These are phyloP conservation scores for Metschnikowia vanudenii DNA, from an alignment of 805 yeast species.

Conservation along the genomic window DNA sequence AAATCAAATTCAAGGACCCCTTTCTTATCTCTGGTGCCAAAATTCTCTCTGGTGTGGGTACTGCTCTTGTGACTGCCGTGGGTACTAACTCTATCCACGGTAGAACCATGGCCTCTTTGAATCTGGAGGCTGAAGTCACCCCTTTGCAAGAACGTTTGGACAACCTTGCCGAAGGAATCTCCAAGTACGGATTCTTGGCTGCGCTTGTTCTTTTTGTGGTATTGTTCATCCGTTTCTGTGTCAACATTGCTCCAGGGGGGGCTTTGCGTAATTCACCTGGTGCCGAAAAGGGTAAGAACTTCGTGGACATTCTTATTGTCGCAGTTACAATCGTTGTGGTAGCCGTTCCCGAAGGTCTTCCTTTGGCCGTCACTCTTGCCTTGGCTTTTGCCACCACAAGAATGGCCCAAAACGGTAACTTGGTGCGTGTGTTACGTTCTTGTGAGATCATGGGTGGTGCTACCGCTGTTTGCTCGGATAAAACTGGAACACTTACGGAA, in stretches of 20 bases:
- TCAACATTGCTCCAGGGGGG: conserved; percentile 55
- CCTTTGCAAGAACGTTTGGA: conserved; percentile 85
- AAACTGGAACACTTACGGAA: conserved; percentile 95
- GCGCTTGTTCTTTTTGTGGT: conserved; percentile 80
- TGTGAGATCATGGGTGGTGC: conserved; percentile 99
- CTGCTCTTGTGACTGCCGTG: conserved; percentile 83
- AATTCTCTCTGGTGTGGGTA: conserved; percentile 81
- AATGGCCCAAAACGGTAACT: conserved; percentile 94
- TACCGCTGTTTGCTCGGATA: conserved; percentile 94
- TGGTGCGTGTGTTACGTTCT: conserved; percentile 88
- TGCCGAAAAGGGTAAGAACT: conserved; percentile 79
- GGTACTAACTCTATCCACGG: conserved; percentile 91
- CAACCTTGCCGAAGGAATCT: conserved; percentile 85
- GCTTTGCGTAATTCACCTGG: conserved; percentile 45
- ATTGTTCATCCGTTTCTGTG: conserved; percentile 71
- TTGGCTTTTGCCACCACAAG: conserved; percentile 97
- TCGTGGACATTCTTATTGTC: conserved; percentile 82
- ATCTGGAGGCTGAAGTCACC: conserved; percentile 75
- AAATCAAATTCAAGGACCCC: conserved; percentile 60
- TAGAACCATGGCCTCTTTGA: conserved; percentile 78
- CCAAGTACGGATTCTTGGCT: conserved; percentile 88
- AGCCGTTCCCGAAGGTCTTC: conserved; percentile 99
- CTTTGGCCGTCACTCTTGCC: conserved; percentile 94
- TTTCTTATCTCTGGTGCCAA: conserved; percentile 90
- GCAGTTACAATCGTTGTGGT: conserved; percentile 93